Evolutionary conservation across 805 yeast genomes (phyloP), one percentile per base, ranked within the genome.

Genomic region (Kodamaea lidongshanica): DNA sequence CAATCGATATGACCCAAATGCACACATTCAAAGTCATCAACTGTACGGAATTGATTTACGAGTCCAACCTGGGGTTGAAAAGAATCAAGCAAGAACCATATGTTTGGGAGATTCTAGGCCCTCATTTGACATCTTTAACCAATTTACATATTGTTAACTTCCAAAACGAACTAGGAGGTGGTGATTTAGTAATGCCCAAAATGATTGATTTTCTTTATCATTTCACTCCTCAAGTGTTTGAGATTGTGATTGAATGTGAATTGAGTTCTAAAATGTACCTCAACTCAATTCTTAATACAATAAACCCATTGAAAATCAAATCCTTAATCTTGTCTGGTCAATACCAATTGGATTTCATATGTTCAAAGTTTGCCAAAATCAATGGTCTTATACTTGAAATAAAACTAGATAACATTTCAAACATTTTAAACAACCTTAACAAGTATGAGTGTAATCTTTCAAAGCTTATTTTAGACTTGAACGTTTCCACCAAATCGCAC

Each of bases 1-100:
- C 12, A 23, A 14, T 30, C 3, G 28, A 23, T 9, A 16, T 31
- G 20, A 26, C 13, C 7, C 15, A 16, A 17, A 11, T 31, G 17
- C 16, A 8, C 8, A 19, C 19, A 12, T 21, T 31, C 10, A 25
- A 12, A 16, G 18, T 31, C 16, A 20, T 19, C 12, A 27, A 31
- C 17, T 31, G 34, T 11, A 19, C 21, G n/a, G 34, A 31, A 27
- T 19, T 25, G 26, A 31, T 31, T 3, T 31, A 25, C 26, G 34
- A 31, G 13, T 10, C 19, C 12, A 23, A 19, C 4, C 11, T 17
- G 12, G 23, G 18, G 1, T 14, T 31, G 4, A 32, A 27, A 14
- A 16, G 35, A 18, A 25, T 32, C 10, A 26, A 27, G 16, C 9
- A 28, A 5, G 12, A 15, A 7, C 25, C 21, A 14, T 27, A 12